Evolutionary conservation across 2,329 filamentous ascomycete genomes (phyloP), one percentile per base, ranked within the genome.

Genomic region (Fusarium ramigenum): DNA sequence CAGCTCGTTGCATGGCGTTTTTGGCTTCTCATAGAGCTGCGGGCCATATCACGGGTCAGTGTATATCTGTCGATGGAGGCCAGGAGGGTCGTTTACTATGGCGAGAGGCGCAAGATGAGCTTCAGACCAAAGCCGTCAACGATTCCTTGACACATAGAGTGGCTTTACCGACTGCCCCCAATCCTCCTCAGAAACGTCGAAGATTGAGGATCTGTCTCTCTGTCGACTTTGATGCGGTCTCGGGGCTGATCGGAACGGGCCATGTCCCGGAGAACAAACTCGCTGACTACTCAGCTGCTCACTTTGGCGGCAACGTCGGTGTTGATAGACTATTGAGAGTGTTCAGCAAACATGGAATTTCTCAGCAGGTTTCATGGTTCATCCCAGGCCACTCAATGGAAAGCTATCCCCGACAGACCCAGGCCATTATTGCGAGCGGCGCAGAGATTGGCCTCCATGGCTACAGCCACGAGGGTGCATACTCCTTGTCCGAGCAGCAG

Each of bases 91-190:
- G 59, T 0, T 21, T 61, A 0, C 19, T 61, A 4, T 61, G 59
- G 59, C 56, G 59, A n/a, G 37, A 61, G 1, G 2, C 50, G 0
- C 36, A 40, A 0, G 50, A 40, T 14, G 10, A n/a, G 7, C 14
- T 4, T 18, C 15, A n/a, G 2, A 4, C 25, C 1, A 23, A 23
- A 2, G 0, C 15, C 4, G 2, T 2, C 3, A 1, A 1, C 7
- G 5, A 30, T 9, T 30, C 36, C 1, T 14, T 14, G 7, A 9
- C 19, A 0, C 9, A 2, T 14, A 2, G 36, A 18, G 15, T 54
- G 10, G 2, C 1, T 1, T 4, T 8, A 2, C 2, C 25, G 16
- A 8, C 5, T 1, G 9, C 9, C 7, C 0, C 1, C 2, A 21
- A 5, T 7, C 2, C 14, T n/a, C 39, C 11, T 5, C 2, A 11